These are phyloP conservation scores for Cyamopsis tetragonoloba DNA, from an alignment of 306 rosid species.

Conservation along the genomic window DNA sequence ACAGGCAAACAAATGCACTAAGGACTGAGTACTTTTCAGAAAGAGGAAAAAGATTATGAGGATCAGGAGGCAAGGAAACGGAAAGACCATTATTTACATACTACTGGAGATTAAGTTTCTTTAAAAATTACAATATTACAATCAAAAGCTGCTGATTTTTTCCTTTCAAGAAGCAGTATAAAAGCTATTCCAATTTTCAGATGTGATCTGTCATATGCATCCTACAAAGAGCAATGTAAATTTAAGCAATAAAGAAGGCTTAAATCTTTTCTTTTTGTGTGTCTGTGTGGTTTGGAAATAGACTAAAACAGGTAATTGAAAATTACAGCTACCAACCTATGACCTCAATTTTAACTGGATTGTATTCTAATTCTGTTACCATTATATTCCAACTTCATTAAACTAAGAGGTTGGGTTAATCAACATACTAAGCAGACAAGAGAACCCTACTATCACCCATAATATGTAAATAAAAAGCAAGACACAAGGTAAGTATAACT, in stretches of 20 bases:
- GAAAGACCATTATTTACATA: neutral
- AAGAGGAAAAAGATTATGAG: neutral
- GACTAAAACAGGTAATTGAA: neutral
- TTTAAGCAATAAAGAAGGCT: neutral
- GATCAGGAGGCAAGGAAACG: neutral
- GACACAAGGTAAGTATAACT: constrained; percentile 68
- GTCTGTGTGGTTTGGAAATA: neutral
- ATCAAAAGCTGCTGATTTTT: constrained; percentile 7
- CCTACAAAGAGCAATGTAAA: neutral
- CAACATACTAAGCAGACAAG: constrained; percentile 53
- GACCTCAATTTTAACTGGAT: constrained; percentile 7
- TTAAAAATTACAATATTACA: neutral
- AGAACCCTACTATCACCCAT: constrained; percentile 54
- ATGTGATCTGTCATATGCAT: neutral
- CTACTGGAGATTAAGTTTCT: neutral
- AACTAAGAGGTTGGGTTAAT: neutral
- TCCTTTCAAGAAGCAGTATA: neutral
- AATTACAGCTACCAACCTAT: constrained; percentile 9
- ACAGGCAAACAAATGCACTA: neutral
- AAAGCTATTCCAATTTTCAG: neutral
- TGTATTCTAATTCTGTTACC: neutral
- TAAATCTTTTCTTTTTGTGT: neutral
- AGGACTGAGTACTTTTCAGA: neutral
- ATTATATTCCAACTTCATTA: constrained; percentile 28
- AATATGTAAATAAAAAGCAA: constrained; percentile 76